Evolutionary conservation across 129 eudicot species (phyloP).

Genomic region (Smallanthus sonchifolius): DNA sequence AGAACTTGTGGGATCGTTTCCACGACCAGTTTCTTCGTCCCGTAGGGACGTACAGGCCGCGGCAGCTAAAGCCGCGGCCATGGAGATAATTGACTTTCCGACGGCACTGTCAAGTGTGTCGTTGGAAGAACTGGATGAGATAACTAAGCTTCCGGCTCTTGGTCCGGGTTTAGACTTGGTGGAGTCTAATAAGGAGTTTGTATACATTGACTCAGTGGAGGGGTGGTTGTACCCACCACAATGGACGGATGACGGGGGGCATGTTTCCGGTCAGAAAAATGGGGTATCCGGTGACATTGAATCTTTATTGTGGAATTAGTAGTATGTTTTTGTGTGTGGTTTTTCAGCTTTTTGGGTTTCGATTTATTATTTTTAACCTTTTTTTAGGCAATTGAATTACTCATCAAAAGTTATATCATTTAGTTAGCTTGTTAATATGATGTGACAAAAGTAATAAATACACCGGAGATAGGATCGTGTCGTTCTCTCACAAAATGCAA

Average conservation of each 20-base stretch:
- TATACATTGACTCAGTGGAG: conserved; percentile 49
- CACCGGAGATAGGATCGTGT: neutral
- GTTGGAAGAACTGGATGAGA: conserved; percentile 64
- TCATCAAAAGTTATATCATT: neutral
- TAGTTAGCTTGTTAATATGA: conserved; percentile 7
- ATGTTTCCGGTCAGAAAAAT: conserved; percentile 26
- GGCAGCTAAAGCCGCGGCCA: conserved; percentile 85
- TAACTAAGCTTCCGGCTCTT: conserved; percentile 64
- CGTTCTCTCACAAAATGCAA: neutral
- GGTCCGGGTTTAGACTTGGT: conserved; percentile 40
- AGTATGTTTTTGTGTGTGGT: neutral
- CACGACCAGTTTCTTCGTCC: conserved; percentile 58
- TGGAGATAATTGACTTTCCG: conserved; percentile 50
- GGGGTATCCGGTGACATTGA: conserved; percentile 38
- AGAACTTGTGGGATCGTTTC: conserved; percentile 50
- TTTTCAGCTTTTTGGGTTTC: neutral
- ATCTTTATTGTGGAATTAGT: conserved; percentile 51
- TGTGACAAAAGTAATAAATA: conserved; percentile 11
- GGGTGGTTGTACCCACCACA: conserved; percentile 76
- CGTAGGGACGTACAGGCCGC: conserved; percentile 85
- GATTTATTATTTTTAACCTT: neutral
- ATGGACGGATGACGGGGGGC: conserved; percentile 32
- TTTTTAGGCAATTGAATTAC: neutral
- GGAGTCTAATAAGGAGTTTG: conserved; percentile 46
- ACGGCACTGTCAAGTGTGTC: conserved; percentile 6